Evolutionary conservation across 176 grass and related monocot species (phyloP), one percentile per base, ranked within the genome.

Genomic region (Thalia dealbata): DNA sequence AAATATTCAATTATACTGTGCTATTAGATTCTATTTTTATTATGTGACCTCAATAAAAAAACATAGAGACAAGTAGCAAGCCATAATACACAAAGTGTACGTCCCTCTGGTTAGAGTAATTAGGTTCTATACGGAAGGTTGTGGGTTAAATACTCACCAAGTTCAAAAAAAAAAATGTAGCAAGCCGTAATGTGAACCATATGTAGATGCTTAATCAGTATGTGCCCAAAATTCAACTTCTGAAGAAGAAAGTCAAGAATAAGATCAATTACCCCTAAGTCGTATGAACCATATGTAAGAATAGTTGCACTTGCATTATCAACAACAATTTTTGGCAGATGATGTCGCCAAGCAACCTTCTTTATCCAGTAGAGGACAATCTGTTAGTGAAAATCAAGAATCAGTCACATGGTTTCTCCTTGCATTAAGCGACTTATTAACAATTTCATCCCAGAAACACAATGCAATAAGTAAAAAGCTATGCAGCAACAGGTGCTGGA

Each of bases 281-380:
- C 89, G 85, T 91, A 91, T 64, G 89, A 91, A 76, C 89, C 89
- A 64, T 76, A 91, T 67, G 85, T 85, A 77, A 88, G 71, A 81
- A 91, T 75, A 16, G 85, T 83, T 25, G 74, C 89, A 69, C 82
- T 70, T 59, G 89, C 45, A 12, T 74, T 59, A 65, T 73, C 73
- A 70, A 78, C 59, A 14, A 78, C 48, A 66, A 69, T 68, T 60
- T 46, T 44, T 4, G 35, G 54, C 5, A 75, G 73, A 45, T 65
- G 26, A 72, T 71, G 80, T 23, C 81, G 71, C 43, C 61, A 83
- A 10, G 89, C 89, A 27, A 88, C 85, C 85, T 70, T 76, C 67
- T 83, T 85, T 38, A 84, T 84, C 89, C 89, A 91, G 43, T 44
- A 72, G 77, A 81, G 78, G 69, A 91, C 89, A 75, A 91, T 85